phyloP scores from a whole-genome alignment of 2,329 filamentous ascomycete species.

The Arthrobotrys entomopaga region DNA sequence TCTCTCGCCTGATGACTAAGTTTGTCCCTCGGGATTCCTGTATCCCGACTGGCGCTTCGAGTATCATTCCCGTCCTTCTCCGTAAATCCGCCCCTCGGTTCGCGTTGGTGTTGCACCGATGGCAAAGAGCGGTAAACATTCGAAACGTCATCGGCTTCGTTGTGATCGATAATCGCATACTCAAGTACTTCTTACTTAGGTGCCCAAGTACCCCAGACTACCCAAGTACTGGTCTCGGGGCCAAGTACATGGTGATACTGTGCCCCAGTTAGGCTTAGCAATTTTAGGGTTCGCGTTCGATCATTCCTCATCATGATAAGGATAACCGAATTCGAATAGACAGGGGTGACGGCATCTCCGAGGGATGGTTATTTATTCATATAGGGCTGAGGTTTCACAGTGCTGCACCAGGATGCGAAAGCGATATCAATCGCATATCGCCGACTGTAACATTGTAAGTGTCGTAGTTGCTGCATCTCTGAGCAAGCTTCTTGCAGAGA shows the following conservation, averaged over 20 bases:
- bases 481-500: constrained; percentile 6
- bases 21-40: constrained; percentile 2
- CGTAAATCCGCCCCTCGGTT: background rate
- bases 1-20: background rate
- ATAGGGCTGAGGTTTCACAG: constrained; percentile 16
- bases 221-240: too few relatives aligned
- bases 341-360: constrained; percentile 9
- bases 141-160: too few relatives aligned
- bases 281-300: too few relatives aligned
- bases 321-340: background rate
- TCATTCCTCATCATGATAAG: background rate
- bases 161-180: background rate
- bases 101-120: background rate
- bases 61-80: background rate
- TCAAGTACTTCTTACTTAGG: too few relatives aligned
- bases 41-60: background rate
- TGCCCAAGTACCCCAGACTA: too few relatives aligned
- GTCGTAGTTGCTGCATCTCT: background rate
- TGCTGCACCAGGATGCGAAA: background rate
- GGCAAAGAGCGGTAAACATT: too few relatives aligned
- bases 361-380: background rate
- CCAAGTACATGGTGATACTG: too few relatives aligned
- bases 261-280: too few relatives aligned
- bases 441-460: background rate
- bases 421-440: background rate